These are phyloP conservation scores for Trichoderma simmonsii DNA, from an alignment of 2,329 filamentous ascomycete species.

Conservation along the genomic window DNA sequence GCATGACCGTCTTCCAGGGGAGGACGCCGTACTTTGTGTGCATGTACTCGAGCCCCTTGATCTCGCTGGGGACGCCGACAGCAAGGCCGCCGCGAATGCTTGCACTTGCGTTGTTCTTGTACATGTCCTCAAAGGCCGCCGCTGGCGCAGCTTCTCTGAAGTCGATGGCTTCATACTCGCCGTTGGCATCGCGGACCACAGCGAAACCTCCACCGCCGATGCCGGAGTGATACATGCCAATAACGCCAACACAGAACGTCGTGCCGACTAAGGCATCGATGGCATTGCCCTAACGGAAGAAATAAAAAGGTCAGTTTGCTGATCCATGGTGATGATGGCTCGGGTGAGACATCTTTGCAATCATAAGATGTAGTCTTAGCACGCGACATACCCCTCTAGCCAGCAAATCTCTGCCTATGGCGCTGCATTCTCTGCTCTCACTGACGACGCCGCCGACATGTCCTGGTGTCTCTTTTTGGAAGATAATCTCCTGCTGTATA, in stretches of 20 bases:
- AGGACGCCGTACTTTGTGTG: constrained; percentile 70
- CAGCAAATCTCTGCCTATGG: constrained; percentile 64
- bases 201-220: constrained; percentile 91
- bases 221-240: constrained; percentile 75
- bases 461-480: constrained; percentile 23
- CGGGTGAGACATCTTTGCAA: constrained; percentile 1
- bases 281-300: constrained; percentile 59
- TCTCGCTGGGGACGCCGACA: constrained; percentile 67
- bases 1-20: constrained; percentile 68
- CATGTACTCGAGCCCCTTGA: constrained; percentile 75
- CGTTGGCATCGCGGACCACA: constrained; percentile 68
- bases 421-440: constrained; percentile 65
- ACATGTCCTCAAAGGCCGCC: constrained; percentile 83
- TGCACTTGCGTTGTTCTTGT: constrained; percentile 61
- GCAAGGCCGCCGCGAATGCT: constrained; percentile 73
- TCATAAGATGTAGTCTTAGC: neutral
- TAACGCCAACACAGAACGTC: constrained; percentile 70
- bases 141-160: constrained; percentile 86
- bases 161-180: constrained; percentile 82
- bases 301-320: neutral
- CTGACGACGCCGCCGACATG: constrained; percentile 64
- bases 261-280: constrained; percentile 74
- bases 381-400: constrained; percentile 43
- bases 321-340: neutral
- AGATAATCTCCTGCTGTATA: constrained; percentile 25